Base-by-base conservation (phyloP, 495 filamentous ascomycete species). In the Rusavskia elegans region DNA sequence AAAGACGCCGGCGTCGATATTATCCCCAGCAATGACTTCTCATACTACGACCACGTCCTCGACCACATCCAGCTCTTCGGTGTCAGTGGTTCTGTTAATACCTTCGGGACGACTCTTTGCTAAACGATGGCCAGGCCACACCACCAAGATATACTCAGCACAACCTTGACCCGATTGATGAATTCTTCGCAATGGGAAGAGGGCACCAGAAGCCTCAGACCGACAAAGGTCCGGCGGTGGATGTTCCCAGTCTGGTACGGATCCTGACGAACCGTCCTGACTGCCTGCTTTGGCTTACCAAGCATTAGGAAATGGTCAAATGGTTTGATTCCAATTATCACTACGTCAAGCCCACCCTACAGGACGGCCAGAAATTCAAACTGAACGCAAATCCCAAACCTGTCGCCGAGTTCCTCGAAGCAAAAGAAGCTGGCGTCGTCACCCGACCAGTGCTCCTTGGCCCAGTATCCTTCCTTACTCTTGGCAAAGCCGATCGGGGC, bases 311-410 rank as follows among this genome's bases (percentile, higher is more conserved):
- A 77, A 98, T 98, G 92, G 92, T 98, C 51, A 98, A 98, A 75
- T 98, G 93, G 92, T 98, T 98, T 68, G 92, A 98, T 78, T 94
- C 87, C 59, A 98, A 98, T 83, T 98, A 98, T 81, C 92, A 98
- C 79, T 97, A 97, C 74, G 92, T 97, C 71, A 96, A 96, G 80
- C 92, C 92, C 53, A 95, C 92, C 54, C 78, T 98, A 53, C 85
- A 94, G 70, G 84, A 96, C 71, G 82, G 84, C 76, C 92, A 98
- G 79, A 79, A 76, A 57, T 98, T 97, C 83, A 85, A 85, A 69
- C 87, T 98, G 50, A 71, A 75, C 56, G 65, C 77, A 53, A 78
- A 85, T 69, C 89, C 92, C 65, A 98, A 98, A 81, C 87, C 92
- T 60, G 84, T 98, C 57, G 74, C 69, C 59, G 87, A 98, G 67